Conservation (phyloP, 768 basidiomycete species). For the Phanerochaete sordida region DNA sequence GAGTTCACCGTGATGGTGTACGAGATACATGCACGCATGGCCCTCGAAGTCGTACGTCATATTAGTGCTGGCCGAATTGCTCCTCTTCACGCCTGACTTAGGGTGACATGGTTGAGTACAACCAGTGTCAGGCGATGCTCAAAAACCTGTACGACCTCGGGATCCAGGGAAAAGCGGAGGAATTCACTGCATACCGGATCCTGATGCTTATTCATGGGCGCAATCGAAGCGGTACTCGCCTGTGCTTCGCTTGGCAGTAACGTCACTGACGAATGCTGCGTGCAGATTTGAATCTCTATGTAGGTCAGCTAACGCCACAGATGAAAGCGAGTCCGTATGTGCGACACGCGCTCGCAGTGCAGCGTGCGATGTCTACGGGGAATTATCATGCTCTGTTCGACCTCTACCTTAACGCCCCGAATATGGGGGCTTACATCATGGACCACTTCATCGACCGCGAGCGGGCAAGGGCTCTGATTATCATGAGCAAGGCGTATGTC, state of each 20-base stretch:
- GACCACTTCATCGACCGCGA: conserved; percentile 97
- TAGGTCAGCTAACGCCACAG: conserved; percentile 94
- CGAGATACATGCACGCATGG: conserved; percentile 97
- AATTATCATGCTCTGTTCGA: conserved; percentile 94
- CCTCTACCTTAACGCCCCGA: conserved; percentile 78
- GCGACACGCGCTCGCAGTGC: conserved; percentile 85
- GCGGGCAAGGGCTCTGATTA: conserved; percentile 77
- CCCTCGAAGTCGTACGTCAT: conserved; percentile 76
- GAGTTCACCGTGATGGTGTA: conserved; percentile 97
- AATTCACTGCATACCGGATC: conserved; percentile 97
- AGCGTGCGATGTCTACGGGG: conserved; percentile 84
- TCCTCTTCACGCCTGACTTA: conserved; percentile 30
- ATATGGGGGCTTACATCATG: conserved; percentile 99
- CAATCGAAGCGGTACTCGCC: conserved; percentile 82
- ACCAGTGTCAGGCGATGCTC: conserved; percentile 92
- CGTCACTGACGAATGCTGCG: conserved; percentile 3
- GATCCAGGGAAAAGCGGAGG: conserved; percentile 87
- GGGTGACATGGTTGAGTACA: conserved; percentile 98
- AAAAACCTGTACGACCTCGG: conserved; percentile 91
- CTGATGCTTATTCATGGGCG: conserved; percentile 92
- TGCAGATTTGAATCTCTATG: conserved; percentile 89
- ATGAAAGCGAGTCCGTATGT: conserved; percentile 83
- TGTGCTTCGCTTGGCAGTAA: background rate
- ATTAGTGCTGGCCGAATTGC: background rate
- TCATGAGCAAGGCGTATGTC: conserved; percentile 91